These are phyloP conservation scores for Diaporthe aspalathi DNA, from an alignment of 2,329 filamentous ascomycete genomes.

Conservation along the genomic window DNA sequence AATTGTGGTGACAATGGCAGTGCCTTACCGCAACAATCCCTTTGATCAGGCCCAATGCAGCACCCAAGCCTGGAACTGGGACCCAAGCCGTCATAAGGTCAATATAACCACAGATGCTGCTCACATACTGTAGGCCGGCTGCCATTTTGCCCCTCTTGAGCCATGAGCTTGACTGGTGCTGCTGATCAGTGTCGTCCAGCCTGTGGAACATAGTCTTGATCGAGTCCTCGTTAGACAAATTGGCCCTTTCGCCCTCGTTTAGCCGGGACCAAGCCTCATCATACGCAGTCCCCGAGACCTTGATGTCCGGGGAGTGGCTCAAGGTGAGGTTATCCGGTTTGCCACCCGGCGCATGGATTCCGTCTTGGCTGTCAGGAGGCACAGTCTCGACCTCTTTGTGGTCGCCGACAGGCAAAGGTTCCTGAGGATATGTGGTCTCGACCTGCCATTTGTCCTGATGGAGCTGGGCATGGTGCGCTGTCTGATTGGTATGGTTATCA, in stretches of 20 bases:
- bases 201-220: background rate
- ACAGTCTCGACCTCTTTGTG: background rate
- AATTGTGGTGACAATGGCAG: background rate
- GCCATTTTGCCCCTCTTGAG: slow-evolving; percentile 23
- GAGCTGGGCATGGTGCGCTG: background rate
- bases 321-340: background rate
- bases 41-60: background rate
- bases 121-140: slow-evolving; percentile 5
- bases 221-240: background rate
- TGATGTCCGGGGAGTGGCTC: background rate
- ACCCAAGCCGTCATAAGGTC: background rate
- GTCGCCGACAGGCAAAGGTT: background rate
- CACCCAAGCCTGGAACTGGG: background rate
- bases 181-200: slow-evolving; percentile 12
- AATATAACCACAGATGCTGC: background rate
- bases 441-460: background rate
- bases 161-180: slow-evolving; percentile 8
- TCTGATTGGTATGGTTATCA: background rate
- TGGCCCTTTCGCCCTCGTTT: background rate
- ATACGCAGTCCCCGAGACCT: slow-evolving; percentile 7
- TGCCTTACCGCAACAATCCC: background rate
- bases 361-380: background rate
- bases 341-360: background rate
- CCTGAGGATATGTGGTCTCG: background rate
- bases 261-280: slow-evolving; percentile 3